Evolutionary conservation across 768 basidiomycete genomes (phyloP).

Genomic region (Mycena latifolia): DNA sequence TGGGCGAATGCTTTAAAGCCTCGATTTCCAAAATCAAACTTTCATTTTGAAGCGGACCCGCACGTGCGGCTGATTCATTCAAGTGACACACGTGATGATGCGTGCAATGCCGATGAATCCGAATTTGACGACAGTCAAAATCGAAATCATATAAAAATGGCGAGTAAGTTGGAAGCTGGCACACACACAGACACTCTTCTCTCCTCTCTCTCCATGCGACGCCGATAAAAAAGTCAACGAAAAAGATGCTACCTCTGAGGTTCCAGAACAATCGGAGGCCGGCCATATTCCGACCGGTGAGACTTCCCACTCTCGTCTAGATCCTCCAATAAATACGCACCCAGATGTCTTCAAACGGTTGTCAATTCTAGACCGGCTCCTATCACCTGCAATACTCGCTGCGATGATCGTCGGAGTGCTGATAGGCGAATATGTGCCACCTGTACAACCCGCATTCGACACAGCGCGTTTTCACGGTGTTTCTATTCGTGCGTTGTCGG

Average conservation of each 20-base stretch:
- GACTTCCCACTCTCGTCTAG: too few relatives aligned
- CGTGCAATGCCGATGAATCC: too few relatives aligned
- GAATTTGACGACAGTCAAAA: too few relatives aligned
- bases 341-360: slow-evolving; percentile 57
- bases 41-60: not conserved
- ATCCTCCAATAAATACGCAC: not conserved
- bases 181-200: too few relatives aligned
- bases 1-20: not conserved
- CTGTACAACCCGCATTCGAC: slow-evolving; percentile 72
- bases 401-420: slow-evolving; percentile 85
- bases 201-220: too few relatives aligned
- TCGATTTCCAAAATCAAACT: slow-evolving; percentile 3
- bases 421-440: slow-evolving; percentile 75
- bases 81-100: too few relatives aligned
- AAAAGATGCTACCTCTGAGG: too few relatives aligned
- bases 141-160: too few relatives aligned
- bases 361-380: slow-evolving; percentile 66
- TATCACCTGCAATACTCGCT: slow-evolving; percentile 75
- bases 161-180: too few relatives aligned
- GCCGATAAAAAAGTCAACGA: too few relatives aligned
- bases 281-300: too few relatives aligned
- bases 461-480: slow-evolving; percentile 75
- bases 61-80: slow-evolving; percentile 6
- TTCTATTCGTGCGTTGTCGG: slow-evolving; percentile 74
- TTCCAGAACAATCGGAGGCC: too few relatives aligned